These are phyloP conservation scores for Mucuna pruriens DNA, from an alignment of 306 rosid genomes.

Conservation along the genomic window DNA sequence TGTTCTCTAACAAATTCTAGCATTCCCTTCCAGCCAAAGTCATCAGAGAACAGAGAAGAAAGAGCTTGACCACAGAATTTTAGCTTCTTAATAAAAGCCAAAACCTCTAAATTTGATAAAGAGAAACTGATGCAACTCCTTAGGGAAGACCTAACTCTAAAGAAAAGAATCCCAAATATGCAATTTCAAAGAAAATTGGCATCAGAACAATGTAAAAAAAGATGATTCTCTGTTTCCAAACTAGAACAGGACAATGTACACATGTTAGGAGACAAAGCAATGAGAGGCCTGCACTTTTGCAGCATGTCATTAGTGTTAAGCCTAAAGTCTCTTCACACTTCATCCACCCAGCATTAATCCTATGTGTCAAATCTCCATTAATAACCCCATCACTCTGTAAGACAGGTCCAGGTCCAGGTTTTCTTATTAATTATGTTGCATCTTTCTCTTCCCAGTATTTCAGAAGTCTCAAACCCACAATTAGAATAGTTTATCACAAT, in stretches of 20 bases:
- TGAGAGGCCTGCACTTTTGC: background rate
- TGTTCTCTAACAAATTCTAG: background rate
- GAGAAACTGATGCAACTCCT: background rate
- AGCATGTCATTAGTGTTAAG: background rate
- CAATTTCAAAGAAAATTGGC: background rate
- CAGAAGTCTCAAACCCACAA: constrained; percentile 11
- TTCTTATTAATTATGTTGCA: background rate
- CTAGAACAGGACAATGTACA: background rate
- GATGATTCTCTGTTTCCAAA: background rate
- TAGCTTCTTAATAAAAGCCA: background rate
- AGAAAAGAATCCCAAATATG: background rate
- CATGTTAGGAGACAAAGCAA: background rate
- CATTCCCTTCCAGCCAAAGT: background rate
- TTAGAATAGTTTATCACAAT: background rate
- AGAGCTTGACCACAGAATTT: background rate
- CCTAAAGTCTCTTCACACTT: background rate
- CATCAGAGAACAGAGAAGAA: background rate
- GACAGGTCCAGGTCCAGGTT: constrained; percentile 13
- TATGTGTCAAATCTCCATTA: background rate
- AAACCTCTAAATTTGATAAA: background rate
- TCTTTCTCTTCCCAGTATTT: constrained; percentile 18
- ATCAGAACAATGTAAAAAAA: background rate
- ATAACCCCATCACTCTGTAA: background rate
- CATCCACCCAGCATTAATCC: constrained; percentile 19
- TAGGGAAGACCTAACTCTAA: background rate